Evolutionary conservation across 1,284 basidiomycete species (phyloP).

Genomic region (Anthracocystis setariae): DNA sequence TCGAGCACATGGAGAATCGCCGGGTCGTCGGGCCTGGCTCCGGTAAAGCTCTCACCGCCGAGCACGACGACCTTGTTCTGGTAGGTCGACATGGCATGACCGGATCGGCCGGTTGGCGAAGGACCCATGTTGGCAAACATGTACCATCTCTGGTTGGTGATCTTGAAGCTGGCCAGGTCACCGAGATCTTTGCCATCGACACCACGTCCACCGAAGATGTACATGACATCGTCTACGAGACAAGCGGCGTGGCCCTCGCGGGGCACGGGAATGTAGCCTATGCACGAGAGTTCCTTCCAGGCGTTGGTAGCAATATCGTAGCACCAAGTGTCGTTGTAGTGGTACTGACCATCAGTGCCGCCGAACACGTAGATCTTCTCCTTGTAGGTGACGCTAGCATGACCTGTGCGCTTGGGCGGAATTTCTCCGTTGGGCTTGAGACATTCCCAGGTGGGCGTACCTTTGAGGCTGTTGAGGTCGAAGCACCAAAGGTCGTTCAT

Average conservation of each 20-base stretch:
- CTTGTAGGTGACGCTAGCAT: conserved; percentile 85
- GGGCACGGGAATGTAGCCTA: conserved; percentile 95
- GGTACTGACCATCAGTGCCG: conserved; percentile 96
- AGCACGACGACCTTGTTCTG: conserved; percentile 89
- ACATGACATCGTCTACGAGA: conserved; percentile 96
- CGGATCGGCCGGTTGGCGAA: conserved; percentile 86
- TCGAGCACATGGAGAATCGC: conserved; percentile 78
- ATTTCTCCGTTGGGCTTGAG: conserved; percentile 75
- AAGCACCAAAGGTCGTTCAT: conserved; percentile 97
- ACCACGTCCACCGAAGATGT: conserved; percentile 95
- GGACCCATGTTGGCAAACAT: conserved; percentile 99
- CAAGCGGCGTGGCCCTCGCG: conserved; percentile 97
- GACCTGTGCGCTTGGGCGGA: conserved; percentile 90
- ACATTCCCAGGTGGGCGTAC: conserved; percentile 74
- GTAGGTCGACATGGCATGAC: conserved; percentile 92
- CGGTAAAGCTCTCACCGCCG: conserved; percentile 88
- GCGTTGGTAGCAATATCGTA: conserved; percentile 83
- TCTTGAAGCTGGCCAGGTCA: conserved; percentile 95
- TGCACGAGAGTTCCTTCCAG: conserved; percentile 95
- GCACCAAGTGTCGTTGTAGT: conserved; percentile 99
- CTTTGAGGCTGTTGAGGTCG: conserved; percentile 75
- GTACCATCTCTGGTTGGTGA: conserved; percentile 84
- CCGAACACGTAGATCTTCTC: conserved; percentile 90
- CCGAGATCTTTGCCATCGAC: conserved; percentile 96
- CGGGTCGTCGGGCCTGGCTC: conserved; percentile 79